Evolutionary conservation across 2,329 filamentous ascomycete genomes (phyloP), one percentile per base, ranked within the genome.

Genomic region (Sarocladium brachiariae): DNA sequence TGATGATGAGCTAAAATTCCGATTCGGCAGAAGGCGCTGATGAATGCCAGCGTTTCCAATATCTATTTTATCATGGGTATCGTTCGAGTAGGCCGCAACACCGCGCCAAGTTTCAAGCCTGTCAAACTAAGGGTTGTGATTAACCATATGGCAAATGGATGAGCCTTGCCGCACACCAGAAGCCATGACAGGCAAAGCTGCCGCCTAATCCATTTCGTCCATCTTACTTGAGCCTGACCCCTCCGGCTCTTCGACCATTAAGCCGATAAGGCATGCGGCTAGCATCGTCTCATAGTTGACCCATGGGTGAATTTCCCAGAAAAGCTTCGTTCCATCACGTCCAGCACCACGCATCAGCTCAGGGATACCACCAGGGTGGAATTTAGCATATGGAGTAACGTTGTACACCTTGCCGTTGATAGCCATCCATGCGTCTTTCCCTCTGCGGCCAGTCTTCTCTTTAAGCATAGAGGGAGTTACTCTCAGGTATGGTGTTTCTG

Each of bases 381-480:
- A 99, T 1, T 87, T 83, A 31, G 90, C 65, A 63, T 97, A 99
- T 0, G 92, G 89, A 0, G 85, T 86, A 52, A 99, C 84, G 62
- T 97, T 97, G 70, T 97, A 99, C 24, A 97, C 92, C 61, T 87
- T 87, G 1, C 92, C 91, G 53, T 89, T 86, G 54, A 95, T 84
- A 1, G 83, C 87, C 53, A 87, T 95, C 93, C 93, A 99, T 1
- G 91, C 89, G 60, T 95, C 88, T 54, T 80, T 84, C 8, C 89
- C 89, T 63, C 86, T 87, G 25, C 92, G 81, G 0, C 92, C 92
- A 34, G 87, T 95, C 68, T 89, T 83, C 34, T 73, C 69, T 63
- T 84, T 86, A 11, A 99, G 76, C 76, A 89, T 81, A 4, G 83
- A 84, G 1, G 92, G 91, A 5, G 91, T 88, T 31, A 99, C 89